Conservation (phyloP, 1,284 basidiomycete genomes). For the Mycosarcoma maydis region DNA sequence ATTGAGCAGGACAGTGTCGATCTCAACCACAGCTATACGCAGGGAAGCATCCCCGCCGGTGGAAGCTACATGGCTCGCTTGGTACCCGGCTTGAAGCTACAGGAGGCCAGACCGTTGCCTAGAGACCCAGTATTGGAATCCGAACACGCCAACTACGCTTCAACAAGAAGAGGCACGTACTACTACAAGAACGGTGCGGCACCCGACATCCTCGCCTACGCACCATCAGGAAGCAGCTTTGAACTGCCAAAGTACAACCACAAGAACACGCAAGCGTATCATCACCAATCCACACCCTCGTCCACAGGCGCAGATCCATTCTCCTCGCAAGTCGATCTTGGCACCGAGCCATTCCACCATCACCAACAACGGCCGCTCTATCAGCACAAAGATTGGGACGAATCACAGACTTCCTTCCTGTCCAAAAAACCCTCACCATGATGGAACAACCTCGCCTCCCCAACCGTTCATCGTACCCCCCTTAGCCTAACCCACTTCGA, state of each 20-base stretch:
- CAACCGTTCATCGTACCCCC: too few species aligned
- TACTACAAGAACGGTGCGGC: conserved; percentile 7
- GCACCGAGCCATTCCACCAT: too few species aligned
- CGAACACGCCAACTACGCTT: conserved; percentile 26
- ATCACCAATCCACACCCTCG: not conserved
- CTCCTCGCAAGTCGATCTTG: conserved; percentile 9
- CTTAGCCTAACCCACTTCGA: too few species aligned
- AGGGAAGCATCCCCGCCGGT: conserved; percentile 5
- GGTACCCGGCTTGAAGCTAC: conserved; percentile 34
- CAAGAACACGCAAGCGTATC: not conserved
- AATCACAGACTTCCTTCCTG: conserved; percentile 11
- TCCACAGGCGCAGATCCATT: conserved; percentile 9
- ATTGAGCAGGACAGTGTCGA: conserved; percentile 20
- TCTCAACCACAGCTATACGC: conserved; percentile 9
- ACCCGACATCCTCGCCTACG: not conserved
- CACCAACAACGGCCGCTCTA: conserved; percentile 3
- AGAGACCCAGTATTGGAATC: conserved; percentile 16
- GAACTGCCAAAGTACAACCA: conserved; percentile 9
- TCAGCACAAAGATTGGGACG: not conserved
- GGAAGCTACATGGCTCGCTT: conserved; percentile 35
- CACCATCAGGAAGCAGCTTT: not conserved
- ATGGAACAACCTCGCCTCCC: too few species aligned
- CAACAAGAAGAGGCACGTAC: conserved; percentile 15
- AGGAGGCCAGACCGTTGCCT: conserved; percentile 22
- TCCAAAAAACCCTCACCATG: conserved; percentile 5